Conservation (phyloP, 2,329 filamentous ascomycete species). For the Alternaria sp. region DNA sequence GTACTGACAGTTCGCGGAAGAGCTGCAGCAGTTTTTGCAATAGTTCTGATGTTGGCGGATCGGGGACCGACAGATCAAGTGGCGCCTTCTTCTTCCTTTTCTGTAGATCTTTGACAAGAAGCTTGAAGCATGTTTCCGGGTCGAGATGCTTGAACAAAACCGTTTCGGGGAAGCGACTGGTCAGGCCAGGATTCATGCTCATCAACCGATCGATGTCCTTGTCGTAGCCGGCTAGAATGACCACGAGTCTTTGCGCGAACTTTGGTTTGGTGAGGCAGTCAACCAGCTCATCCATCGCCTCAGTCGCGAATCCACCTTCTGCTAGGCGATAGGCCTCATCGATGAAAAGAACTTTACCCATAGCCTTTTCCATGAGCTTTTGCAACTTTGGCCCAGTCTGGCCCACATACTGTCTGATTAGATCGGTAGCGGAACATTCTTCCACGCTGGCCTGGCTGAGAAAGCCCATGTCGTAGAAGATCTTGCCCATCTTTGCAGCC, state of each 20-base stretch:
- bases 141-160: conserved; percentile 62
- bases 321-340: conserved; percentile 76
- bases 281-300: conserved; percentile 63
- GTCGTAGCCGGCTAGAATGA: conserved; percentile 76
- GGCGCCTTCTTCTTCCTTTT: conserved; percentile 38
- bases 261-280: conserved; percentile 64
- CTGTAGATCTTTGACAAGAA: conserved; percentile 48
- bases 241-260: conserved; percentile 68
- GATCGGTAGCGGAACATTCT: conserved; percentile 73
- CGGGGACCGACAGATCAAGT: conserved; percentile 39
- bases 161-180: conserved; percentile 70
- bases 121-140: conserved; percentile 40
- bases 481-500: conserved; percentile 76
- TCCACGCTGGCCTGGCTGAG: conserved; percentile 67
- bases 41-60: conserved; percentile 27
- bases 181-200: conserved; percentile 68
- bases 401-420: conserved; percentile 74
- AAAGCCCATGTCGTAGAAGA: conserved; percentile 79
- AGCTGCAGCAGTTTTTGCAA: conserved; percentile 28
- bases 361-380: conserved; percentile 66
- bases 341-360: conserved; percentile 74
- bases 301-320: conserved; percentile 65
- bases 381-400: conserved; percentile 74
- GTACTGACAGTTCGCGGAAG: conserved; percentile 54
- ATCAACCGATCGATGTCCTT: conserved; percentile 72